Percentiles rank a stretch among this genome's conserved stretches.
Evolutionary conservation across 352 stramenopile genomes (phyloP).

Genomic region (Pythium biforme): DNA sequence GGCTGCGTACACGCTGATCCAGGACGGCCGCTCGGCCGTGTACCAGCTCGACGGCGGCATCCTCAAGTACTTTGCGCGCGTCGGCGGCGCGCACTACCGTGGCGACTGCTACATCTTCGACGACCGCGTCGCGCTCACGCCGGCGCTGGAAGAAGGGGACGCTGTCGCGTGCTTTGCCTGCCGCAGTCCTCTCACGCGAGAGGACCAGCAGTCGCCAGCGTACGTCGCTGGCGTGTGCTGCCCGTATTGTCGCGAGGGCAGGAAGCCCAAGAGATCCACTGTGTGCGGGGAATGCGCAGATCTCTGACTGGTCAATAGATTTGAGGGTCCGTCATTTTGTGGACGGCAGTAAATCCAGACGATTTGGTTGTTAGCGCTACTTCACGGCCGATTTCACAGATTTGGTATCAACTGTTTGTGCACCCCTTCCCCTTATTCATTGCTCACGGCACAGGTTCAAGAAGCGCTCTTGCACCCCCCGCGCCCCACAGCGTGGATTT

Average conservation of each 20-base stretch:
- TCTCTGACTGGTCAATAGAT: conserved; percentile 18
- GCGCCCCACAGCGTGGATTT: too few relatives aligned
- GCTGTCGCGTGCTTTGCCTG: conserved; percentile 54
- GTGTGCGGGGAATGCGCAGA: too few relatives aligned
- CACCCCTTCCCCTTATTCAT: conserved; percentile 15
- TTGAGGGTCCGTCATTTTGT: conserved; percentile 9
- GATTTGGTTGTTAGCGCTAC: conserved; percentile 1
- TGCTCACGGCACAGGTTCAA: conserved; percentile 13
- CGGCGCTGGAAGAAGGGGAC: conserved; percentile 45
- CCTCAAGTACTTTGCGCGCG: conserved; percentile 78
- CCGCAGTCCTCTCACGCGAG: conserved; percentile 50
- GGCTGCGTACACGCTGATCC: conserved; percentile 57
- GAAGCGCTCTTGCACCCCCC: not conserved
- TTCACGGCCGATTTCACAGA: conserved; percentile 2
- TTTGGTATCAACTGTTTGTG: conserved; percentile 15
- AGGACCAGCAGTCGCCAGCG: conserved; percentile 43
- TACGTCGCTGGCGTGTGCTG: conserved; percentile 48
- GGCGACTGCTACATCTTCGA: conserved; percentile 84
- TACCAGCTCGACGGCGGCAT: conserved; percentile 79
- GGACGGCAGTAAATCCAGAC: not conserved
- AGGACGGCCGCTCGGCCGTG: conserved; percentile 53
- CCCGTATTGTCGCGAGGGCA: conserved; percentile 49
- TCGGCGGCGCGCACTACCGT: conserved; percentile 63
- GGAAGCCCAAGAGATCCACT: conserved; percentile 48
- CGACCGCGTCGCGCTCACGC: conserved; percentile 66